Evolutionary conservation across 2,329 filamentous ascomycete species (phyloP), one percentile per base, ranked within the genome.

Genomic region (Teratosphaeria zuluensis): DNA sequence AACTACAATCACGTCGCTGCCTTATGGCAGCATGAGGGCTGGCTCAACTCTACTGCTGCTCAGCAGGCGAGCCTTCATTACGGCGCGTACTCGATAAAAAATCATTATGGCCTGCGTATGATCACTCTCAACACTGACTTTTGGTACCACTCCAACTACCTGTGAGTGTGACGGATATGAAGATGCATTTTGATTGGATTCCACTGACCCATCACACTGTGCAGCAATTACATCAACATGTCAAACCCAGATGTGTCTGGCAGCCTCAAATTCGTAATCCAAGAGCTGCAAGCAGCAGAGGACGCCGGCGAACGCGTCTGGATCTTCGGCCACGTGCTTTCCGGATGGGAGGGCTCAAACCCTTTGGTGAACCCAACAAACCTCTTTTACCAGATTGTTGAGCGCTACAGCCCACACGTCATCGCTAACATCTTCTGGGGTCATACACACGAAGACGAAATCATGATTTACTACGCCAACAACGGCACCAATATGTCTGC

Each of bases 1-100:
- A 82, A 83, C 63, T 83, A 80, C 62, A 73, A 82, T 30, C 80
- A 83, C 62, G 73, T 84, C 16, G 74, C 81, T n/a, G 71, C 70
- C 12, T 71, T 84, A 0, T 84, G 81, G 81, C 72, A 78, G 62
- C 76, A 83, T 58, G 78, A 82, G 59, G 78, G 78, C 19, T 84
- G 81, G 81, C 76, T 84, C 55, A 74, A 76, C 59, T 66, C 69
- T 11, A 63, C 71, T 14, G 74, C 75, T 4, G 79, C 77, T 0
- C 68, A 73, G 2, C 66, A 81, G 65, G 81, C 35, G 2, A 69
- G 75, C 2, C 70, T 76, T 6, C 81, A 84, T 64, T 84, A 84
- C 60, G 81, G 77, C 12, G 81, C 77, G 0, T 84, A 84, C 65
- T 79, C 77, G 0, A 73, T 83, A 56, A 78, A 80, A 61, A 81